Evolutionary conservation across 2,329 filamentous ascomycete genomes (phyloP).

Genomic region (Hypoxylon sp.): DNA sequence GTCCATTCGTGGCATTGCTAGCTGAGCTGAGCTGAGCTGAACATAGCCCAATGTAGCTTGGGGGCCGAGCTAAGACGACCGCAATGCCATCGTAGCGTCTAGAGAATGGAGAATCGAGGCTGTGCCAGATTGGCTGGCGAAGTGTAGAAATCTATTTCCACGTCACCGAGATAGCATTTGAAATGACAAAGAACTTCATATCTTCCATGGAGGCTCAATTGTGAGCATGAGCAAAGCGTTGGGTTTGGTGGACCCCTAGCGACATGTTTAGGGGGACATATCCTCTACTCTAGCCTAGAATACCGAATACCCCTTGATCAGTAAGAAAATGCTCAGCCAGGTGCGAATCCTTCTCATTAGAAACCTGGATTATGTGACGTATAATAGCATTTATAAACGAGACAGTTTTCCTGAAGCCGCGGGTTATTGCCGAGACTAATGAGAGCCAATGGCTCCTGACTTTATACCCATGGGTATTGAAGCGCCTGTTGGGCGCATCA

Average conservation of each 20-base stretch:
- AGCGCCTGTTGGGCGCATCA: neutral
- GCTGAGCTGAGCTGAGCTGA: neutral
- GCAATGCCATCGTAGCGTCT: neutral
- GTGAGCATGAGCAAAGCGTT: neutral
- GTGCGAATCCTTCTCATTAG: neutral
- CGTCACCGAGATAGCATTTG: neutral
- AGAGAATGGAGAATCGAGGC: neutral
- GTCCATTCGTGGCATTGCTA: neutral
- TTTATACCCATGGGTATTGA: too few relatives aligned
- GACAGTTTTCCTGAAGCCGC: neutral
- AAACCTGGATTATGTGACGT: neutral
- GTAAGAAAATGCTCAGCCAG: neutral
- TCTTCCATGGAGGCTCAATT: neutral
- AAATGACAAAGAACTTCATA: neutral
- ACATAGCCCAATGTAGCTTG: neutral
- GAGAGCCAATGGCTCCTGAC: too few relatives aligned
- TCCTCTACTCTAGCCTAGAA: too few relatives aligned
- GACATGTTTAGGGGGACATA: too few relatives aligned
- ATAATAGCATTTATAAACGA: neutral
- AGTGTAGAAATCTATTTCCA: neutral
- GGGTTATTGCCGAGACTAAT: neutral
- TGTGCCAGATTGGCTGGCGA: neutral
- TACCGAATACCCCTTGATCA: neutral
- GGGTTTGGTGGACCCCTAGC: too few relatives aligned
- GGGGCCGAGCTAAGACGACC: neutral